Evolutionary conservation across 2,329 filamentous ascomycete genomes (phyloP), one percentile per base, ranked within the genome.

Genomic region (Stachybotrys chartarum): DNA sequence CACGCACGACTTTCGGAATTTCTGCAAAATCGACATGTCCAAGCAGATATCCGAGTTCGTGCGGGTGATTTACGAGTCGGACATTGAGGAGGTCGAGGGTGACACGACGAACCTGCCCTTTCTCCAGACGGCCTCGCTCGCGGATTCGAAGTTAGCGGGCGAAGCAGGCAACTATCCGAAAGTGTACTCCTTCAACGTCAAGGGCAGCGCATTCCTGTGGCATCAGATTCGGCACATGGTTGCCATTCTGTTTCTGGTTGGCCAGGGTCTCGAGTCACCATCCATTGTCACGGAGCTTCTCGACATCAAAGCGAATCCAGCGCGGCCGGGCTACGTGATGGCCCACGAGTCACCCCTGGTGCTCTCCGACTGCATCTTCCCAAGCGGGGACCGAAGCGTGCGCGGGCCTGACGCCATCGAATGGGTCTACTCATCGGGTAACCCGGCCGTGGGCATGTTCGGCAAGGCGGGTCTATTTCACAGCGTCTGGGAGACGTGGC

Each of bases 191-290:
- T 95, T 99, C 71, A 86, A 87, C 56, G 85, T 99, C 46, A 85
- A 92, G 62, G 94, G 94, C 18, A 91, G 88, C 7, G 94, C 92
- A 1, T 99, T 99, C 71, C 75, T 99, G 50, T 99, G 94, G 94
- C 94, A 99, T 73, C 94, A 99, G 74, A 95, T 99, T 62, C 86
- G 94, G 30, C 90, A 93, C 75, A 92, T 99, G 83, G 86, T 95
- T n/a, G 84, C 87, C 16, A 78, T 97, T 7, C 77, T 99, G n/a
- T 97, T 99, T 75, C 78, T 94, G 11, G 85, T 97, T 8, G 94
- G 90, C 31, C 94, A 99, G 73, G 85, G 91, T 0, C 81, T 96
- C 16, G 94, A 99, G 70, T 68, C 78, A 31, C 88, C 92, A 0
- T 81, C 81, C 0, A 73, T 97, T 14, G 78, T 97, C 48, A 78